Base-by-base conservation (phyloP, 2,329 filamentous ascomycete genomes). In the Venturia aucupariae region DNA sequence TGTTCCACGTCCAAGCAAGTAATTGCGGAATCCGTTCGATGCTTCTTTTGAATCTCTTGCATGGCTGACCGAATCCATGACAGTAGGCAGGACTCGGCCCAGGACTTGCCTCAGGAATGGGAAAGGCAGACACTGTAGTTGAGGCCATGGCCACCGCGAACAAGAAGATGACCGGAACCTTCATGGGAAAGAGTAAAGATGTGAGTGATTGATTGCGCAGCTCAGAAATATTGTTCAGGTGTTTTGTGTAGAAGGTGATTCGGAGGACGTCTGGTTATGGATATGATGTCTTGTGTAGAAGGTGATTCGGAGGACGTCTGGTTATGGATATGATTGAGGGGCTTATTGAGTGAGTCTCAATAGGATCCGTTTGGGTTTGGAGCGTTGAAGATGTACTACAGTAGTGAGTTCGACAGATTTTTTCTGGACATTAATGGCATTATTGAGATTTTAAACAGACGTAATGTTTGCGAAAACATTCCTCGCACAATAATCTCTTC, bases 371-470 rank as follows among this genome's bases (percentile, higher is more conserved):
- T 11, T 32, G 7, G n/a, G 15, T 57, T 13, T 32, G 27, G 27
- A 35, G 51, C 30, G 15, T 57, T 57, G 51, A 57, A 30, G 15
- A 1, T 35, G 22, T 57, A 15, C 19, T 8, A 30, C 13, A 13
- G 5, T 57, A 17, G 7, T 55, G 51, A 55, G 2, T 48, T n/a
- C 7, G 44, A 22, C 22, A 8, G 6, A n/a, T n/a, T n/a, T 27
- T 4, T n/a, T 4, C 10, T 35, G 27, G 17, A 55, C 30, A 55
- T 35, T 48, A 48, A 48, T 7, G n/a, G 44, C 51, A 55, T n/a
- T 57, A 57, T 57, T 57, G 51, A 57, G 19, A 35, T 19, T 57
- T 57, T n/a, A 35, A 10, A 57, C 51, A 57, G 51, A 57, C n/a
- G 17, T 35, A 1, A 22, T n/a, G 35, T 13, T 30, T 46, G n/a